A percentile compares a stretch with the other conserved stretches of the same genome.
These are phyloP conservation scores for Samsoniella hepiali DNA, from an alignment of 2,329 filamentous ascomycete genomes.

Conservation along the genomic window DNA sequence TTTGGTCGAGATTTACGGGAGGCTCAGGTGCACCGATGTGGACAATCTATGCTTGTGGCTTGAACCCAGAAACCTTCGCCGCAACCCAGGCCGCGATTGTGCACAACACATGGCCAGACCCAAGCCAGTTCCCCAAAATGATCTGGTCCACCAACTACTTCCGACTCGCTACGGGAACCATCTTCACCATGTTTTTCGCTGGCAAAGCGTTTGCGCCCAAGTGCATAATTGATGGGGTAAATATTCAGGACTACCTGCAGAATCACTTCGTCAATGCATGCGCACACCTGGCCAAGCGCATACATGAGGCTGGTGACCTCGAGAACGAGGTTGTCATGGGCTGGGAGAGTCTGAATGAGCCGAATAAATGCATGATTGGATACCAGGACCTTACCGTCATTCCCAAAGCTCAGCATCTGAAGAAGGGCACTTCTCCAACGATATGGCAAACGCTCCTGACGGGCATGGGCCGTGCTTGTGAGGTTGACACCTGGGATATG, in stretches of 20 bases:
- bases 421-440: constrained; percentile 90
- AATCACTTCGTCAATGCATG: constrained; percentile 79
- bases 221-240: constrained; percentile 88
- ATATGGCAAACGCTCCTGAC: constrained; percentile 91
- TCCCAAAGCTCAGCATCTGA: constrained; percentile 81
- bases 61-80: constrained; percentile 82
- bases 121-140: constrained; percentile 92
- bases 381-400: constrained; percentile 77
- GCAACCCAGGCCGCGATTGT: constrained; percentile 89
- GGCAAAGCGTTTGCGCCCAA: constrained; percentile 92
- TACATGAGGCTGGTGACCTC: constrained; percentile 85
- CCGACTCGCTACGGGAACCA: constrained; percentile 78
- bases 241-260: constrained; percentile 95
- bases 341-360: constrained; percentile 96
- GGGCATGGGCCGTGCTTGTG: constrained; percentile 85
- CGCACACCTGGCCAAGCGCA: constrained; percentile 74
- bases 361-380: constrained; percentile 82
- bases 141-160: constrained; percentile 98
- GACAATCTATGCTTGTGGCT: constrained; percentile 91
- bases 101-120: constrained; percentile 87
- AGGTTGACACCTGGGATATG: constrained; percentile 91
- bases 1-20: constrained; percentile 93
- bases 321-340: constrained; percentile 85
- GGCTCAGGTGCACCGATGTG: constrained; percentile 96
- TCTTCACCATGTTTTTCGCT: constrained; percentile 92